phyloP scores from a whole-genome alignment of 352 stramenopile species.

The Globisporangium middletonii region DNA sequence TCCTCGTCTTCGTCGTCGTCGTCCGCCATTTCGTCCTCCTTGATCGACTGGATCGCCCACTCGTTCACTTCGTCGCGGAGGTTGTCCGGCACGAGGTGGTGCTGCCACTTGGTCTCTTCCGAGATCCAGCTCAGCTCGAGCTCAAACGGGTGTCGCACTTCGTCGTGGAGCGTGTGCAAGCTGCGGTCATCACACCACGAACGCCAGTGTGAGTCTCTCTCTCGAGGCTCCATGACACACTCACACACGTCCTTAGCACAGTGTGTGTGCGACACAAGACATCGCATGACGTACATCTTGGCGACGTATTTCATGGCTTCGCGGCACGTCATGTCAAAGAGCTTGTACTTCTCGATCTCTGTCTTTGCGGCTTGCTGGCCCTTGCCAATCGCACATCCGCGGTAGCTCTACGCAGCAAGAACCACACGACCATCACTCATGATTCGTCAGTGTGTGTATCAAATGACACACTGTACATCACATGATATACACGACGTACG shows the following conservation, averaged over 20 bases:
- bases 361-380: slow-evolving; percentile 97
- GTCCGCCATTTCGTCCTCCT: slow-evolving; percentile 86
- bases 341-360: slow-evolving; percentile 98
- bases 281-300: slow-evolving; percentile 89
- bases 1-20: slow-evolving; percentile 77
- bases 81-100: slow-evolving; percentile 90
- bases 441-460: too few species aligned
- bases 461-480: too few species aligned
- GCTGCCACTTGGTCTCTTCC: slow-evolving; percentile 94
- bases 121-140: slow-evolving; percentile 98
- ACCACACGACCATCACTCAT: not conserved
- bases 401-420: slow-evolving; percentile 86
- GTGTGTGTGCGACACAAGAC: not conserved
- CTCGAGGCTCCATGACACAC: not conserved
- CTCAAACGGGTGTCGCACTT: slow-evolving; percentile 97
- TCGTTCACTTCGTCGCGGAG: slow-evolving; percentile 81
- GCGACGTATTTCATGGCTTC: slow-evolving; percentile 98
- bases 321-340: slow-evolving; percentile 91
- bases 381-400: slow-evolving; percentile 95
- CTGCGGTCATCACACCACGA: slow-evolving; percentile 20
- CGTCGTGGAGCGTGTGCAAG: slow-evolving; percentile 95
- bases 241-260: not conserved
- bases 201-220: not conserved
- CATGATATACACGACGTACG: slow-evolving; percentile 30
- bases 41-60: slow-evolving; percentile 82